phyloP scores from a whole-genome alignment of 495 filamentous ascomycete genomes.

The Chaetomidium leptoderma region DNA sequence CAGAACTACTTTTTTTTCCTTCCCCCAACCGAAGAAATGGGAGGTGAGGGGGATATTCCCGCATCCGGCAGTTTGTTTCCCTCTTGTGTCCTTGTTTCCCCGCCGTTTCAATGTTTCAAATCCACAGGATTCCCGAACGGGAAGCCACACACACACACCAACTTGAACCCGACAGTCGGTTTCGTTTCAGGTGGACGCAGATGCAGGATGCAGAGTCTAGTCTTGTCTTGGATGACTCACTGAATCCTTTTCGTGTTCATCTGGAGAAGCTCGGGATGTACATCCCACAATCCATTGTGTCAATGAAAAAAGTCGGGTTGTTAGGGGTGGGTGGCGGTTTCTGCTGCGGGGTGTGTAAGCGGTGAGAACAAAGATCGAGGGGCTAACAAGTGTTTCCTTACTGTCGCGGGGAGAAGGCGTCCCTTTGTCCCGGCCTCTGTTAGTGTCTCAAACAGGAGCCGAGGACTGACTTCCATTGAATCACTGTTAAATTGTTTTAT shows the following conservation, averaged over 20 bases:
- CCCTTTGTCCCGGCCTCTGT: too few relatives aligned
- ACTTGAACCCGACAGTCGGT: background rate
- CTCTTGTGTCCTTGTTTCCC: background rate
- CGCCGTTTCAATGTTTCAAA: constrained; percentile 3
- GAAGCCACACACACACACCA: constrained; percentile 6
- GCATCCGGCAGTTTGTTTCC: constrained; percentile 12
- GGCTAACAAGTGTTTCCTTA: constrained; percentile 1
- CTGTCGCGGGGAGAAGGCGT: background rate
- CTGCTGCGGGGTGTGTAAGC: background rate
- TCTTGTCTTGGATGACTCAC: constrained; percentile 5
- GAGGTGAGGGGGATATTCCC: constrained; percentile 5
- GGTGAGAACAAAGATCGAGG: constrained; percentile 5
- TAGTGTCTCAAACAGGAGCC: too few relatives aligned
- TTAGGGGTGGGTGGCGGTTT: background rate
- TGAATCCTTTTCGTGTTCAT: background rate
- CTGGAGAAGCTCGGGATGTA: too few relatives aligned
- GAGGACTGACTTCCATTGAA: too few relatives aligned
- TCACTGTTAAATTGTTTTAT: too few relatives aligned
- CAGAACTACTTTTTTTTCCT: background rate
- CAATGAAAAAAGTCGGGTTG: background rate
- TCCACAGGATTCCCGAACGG: constrained; percentile 2
- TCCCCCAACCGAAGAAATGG: background rate
- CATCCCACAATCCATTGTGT: too few relatives aligned
- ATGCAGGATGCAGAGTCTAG: constrained; percentile 6
- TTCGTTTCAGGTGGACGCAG: constrained; percentile 10